phyloP scores from a whole-genome alignment of 306 rosid species.

The Rosa multiflora region DNA sequence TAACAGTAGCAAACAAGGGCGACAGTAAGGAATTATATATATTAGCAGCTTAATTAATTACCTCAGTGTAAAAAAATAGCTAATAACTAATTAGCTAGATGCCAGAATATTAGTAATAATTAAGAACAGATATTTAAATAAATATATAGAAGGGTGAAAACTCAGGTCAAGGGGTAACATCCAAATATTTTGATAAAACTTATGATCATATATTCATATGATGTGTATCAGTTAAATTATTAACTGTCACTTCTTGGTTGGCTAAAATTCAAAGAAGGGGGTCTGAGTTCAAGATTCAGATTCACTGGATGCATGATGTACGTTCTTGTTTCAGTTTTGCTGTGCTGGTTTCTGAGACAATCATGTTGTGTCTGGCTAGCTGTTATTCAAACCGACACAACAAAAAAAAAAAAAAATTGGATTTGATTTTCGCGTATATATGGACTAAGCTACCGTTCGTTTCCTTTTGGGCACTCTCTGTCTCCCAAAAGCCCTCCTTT shows the following conservation, averaged over 20 bases:
- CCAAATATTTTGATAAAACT: constrained; percentile 6
- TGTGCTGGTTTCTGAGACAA: not conserved
- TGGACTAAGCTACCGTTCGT: no score
- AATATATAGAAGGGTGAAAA: not conserved
- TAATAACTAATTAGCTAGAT: not conserved
- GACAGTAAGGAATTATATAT: not conserved
- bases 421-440: not conserved
- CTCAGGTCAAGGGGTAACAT: not conserved
- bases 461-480: not conserved
- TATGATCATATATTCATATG: not conserved
- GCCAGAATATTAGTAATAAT: not conserved
- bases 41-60: not conserved
- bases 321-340: constrained; percentile 1
- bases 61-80: not conserved
- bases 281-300: not conserved
- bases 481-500: constrained; percentile 9
- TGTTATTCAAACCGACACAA: constrained; percentile 2
- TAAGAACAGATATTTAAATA: not conserved
- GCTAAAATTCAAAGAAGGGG: not conserved
- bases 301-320: not conserved
- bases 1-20: not conserved
- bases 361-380: not conserved
- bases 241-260: not conserved
- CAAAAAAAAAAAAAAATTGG: not conserved
- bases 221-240: constrained; percentile 1